A percentile compares a stretch with the other conserved stretches of the same genome.
phyloP scores from a whole-genome alignment of 139 green algal species.

The Limnomonas spitsbergensis region DNA sequence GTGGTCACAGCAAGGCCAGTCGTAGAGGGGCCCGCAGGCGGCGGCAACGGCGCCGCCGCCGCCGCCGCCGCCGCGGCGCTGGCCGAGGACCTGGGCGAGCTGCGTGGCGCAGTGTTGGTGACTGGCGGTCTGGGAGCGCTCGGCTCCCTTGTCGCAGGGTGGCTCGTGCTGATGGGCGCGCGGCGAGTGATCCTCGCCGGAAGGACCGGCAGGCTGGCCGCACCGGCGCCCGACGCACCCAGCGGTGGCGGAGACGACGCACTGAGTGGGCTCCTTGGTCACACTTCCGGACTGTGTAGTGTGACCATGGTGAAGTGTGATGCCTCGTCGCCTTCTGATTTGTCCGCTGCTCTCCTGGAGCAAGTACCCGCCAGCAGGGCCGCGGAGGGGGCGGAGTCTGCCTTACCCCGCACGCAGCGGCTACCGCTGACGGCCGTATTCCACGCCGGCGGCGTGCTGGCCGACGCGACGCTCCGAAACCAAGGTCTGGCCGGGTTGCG shows the following conservation, averaged over 20 bases:
- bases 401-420: neutral
- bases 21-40: too few species aligned
- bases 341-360: neutral
- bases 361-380: too few species aligned
- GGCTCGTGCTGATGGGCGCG: constrained; percentile 32
- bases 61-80: neutral
- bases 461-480: constrained; percentile 42
- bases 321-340: neutral
- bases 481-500: constrained; percentile 17
- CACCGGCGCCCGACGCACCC: too few species aligned
- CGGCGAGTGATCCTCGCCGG: constrained; percentile 41
- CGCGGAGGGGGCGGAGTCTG: neutral
- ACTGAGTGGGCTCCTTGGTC: too few species aligned
- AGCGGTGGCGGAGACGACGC: too few species aligned
- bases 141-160: constrained; percentile 45
- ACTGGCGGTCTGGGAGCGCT: constrained; percentile 57
- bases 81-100: neutral
- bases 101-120: constrained; percentile 35
- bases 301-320: constrained; percentile 11
- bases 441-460: constrained; percentile 58
- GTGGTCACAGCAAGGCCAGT: constrained; percentile 44
- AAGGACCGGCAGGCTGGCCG: constrained; percentile 27
- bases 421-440: constrained; percentile 27
- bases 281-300: too few species aligned
- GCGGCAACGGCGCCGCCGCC: neutral